A percentile compares a stretch with the other conserved stretches of the same genome.
phyloP scores from a whole-genome alignment of 257 asterid species.

The Nicotiana tomentosiformis region DNA sequence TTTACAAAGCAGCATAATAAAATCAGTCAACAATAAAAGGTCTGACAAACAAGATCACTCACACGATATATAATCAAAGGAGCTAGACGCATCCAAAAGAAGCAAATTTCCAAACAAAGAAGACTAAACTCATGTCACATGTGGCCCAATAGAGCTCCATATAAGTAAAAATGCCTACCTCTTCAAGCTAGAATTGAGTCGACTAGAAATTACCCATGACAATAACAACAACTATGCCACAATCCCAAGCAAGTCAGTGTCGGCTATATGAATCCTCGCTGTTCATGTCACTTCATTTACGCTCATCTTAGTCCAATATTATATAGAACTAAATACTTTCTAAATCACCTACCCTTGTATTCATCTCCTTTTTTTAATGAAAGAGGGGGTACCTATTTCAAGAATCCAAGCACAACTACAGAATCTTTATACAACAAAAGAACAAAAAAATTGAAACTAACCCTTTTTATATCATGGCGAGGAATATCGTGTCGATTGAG shows the following conservation, averaged over 20 bases:
- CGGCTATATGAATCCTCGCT: neutral
- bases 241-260: neutral
- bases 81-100: too few species aligned
- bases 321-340: neutral
- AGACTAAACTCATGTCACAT: too few species aligned
- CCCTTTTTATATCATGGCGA: constrained; percentile 55
- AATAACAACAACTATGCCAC: neutral
- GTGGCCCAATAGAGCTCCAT: too few species aligned
- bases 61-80: neutral
- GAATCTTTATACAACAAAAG: neutral
- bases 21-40: neutral
- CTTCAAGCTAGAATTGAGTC: too few species aligned
- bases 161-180: too few species aligned
- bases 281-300: neutral
- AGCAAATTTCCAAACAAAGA: too few species aligned
- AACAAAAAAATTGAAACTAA: constrained; percentile 19
- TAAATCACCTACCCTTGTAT: neutral
- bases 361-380: neutral
- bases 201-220: too few species aligned
- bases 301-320: neutral
- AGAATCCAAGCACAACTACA: neutral
- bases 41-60: neutral
- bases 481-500: constrained; percentile 64
- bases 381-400: neutral
- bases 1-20: neutral